Evolutionary conservation across 73 alveolate species (phyloP).

Genomic region (Chromera velia): DNA sequence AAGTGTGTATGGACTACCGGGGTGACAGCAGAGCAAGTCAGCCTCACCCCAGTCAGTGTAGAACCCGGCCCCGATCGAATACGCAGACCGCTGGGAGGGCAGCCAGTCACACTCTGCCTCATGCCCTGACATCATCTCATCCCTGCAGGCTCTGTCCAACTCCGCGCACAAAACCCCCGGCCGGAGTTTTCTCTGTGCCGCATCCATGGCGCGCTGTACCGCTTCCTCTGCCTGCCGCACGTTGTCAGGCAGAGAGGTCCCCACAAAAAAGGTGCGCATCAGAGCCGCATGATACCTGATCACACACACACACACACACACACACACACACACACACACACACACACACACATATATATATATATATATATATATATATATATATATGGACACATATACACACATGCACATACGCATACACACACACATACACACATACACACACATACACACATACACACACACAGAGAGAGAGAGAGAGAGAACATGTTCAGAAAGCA

Average conservation of each 20-base stretch:
- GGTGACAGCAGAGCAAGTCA: slow-evolving; percentile 1
- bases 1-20: neutral
- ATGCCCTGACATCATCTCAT: neutral
- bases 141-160: too few species aligned
- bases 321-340: too few species aligned
- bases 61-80: slow-evolving; percentile 19
- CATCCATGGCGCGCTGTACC: slow-evolving; percentile 11
- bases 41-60: slow-evolving; percentile 34
- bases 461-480: too few species aligned
- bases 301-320: too few species aligned
- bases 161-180: too few species aligned
- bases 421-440: too few species aligned
- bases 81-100: neutral
- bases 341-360: too few species aligned
- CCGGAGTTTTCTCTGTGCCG: neutral
- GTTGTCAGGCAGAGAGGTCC: neutral
- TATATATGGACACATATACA: too few species aligned
- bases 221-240: neutral
- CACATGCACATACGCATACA: too few species aligned
- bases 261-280: slow-evolving; percentile 21
- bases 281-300: slow-evolving; percentile 23
- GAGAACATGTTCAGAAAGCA: too few species aligned
- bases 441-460: too few species aligned
- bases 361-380: too few species aligned
- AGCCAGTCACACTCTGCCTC: neutral